Conservation (phyloP, 768 basidiomycete genomes). For the Phlebiopsis gigantea region DNA sequence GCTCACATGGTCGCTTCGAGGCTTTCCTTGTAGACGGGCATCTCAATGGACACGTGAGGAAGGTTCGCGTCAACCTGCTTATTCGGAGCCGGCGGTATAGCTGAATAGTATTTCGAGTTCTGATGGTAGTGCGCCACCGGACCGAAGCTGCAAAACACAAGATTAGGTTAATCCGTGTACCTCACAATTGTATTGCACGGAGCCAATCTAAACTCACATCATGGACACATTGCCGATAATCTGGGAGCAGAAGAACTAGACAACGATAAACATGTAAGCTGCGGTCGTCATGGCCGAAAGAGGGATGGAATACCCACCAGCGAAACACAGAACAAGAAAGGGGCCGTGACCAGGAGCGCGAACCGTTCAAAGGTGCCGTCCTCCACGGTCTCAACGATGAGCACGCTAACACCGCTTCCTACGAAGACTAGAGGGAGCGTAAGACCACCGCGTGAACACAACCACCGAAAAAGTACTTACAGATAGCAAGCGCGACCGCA, state of each 20-base stretch:
- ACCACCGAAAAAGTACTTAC: constrained; percentile 33
- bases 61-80: constrained; percentile 57
- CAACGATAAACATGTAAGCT: background rate
- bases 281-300: background rate
- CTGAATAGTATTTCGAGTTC: constrained; percentile 82
- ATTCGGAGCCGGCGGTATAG: constrained; percentile 54
- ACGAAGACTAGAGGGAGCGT: constrained; percentile 55
- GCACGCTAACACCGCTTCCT: constrained; percentile 48
- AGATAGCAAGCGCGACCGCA: constrained; percentile 58
- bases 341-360: constrained; percentile 55
- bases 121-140: constrained; percentile 84
- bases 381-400: constrained; percentile 63
- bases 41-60: constrained; percentile 74
- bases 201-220: constrained; percentile 38
- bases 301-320: constrained; percentile 41
- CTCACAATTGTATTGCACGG: constrained; percentile 2
- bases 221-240: constrained; percentile 60
- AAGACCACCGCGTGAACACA: background rate
- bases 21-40: constrained; percentile 88
- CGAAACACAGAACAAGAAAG: constrained; percentile 73
- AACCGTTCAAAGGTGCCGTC: constrained; percentile 64
- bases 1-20: constrained; percentile 76
- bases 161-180: background rate
- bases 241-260: constrained; percentile 71
- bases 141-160: constrained; percentile 45